phyloP scores from a whole-genome alignment of 2,329 filamentous ascomycete genomes.

The Exophiala viscosa region DNA sequence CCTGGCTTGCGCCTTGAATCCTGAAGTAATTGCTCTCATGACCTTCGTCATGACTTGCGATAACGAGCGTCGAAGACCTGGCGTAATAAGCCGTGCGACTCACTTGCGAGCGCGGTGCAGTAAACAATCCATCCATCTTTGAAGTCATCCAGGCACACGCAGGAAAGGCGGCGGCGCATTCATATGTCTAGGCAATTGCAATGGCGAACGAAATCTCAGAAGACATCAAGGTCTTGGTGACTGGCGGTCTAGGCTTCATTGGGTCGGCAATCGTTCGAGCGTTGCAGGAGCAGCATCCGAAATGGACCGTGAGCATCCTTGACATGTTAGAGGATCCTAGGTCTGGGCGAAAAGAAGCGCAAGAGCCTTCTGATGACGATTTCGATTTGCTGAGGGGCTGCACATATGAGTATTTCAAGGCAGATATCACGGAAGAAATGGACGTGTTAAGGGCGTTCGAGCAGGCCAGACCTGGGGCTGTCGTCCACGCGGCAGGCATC shows the following conservation, averaged over 20 bases:
- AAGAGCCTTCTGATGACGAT: not conserved
- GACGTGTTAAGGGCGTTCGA: slow-evolving; percentile 36
- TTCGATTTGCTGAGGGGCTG: slow-evolving; percentile 10
- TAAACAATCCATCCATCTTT: too few species aligned
- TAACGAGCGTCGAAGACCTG: too few species aligned
- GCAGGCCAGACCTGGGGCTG: slow-evolving; percentile 43
- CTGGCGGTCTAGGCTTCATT: slow-evolving; percentile 40
- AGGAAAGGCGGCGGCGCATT: too few species aligned
- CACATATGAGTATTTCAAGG: slow-evolving; percentile 14
- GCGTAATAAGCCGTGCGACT: too few species aligned
- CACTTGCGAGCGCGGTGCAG: too few species aligned
- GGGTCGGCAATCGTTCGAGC: slow-evolving; percentile 39
- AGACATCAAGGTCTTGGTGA: slow-evolving; percentile 32
- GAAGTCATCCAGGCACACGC: too few species aligned
- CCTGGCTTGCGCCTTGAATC: too few species aligned
- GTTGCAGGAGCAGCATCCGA: slow-evolving; percentile 36
- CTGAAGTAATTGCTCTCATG: too few species aligned
- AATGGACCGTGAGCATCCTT: slow-evolving; percentile 37
- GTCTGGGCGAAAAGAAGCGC: not conserved
- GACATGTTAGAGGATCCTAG: slow-evolving; percentile 30
- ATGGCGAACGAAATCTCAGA: not conserved
- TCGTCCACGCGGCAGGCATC: slow-evolving; percentile 54
- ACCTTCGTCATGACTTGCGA: too few species aligned
- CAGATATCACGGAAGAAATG: slow-evolving; percentile 33
- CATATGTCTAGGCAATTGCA: not conserved